phyloP scores from a whole-genome alignment of 2,329 filamentous ascomycete genomes.

The Graphiopsis chlorocephala region DNA sequence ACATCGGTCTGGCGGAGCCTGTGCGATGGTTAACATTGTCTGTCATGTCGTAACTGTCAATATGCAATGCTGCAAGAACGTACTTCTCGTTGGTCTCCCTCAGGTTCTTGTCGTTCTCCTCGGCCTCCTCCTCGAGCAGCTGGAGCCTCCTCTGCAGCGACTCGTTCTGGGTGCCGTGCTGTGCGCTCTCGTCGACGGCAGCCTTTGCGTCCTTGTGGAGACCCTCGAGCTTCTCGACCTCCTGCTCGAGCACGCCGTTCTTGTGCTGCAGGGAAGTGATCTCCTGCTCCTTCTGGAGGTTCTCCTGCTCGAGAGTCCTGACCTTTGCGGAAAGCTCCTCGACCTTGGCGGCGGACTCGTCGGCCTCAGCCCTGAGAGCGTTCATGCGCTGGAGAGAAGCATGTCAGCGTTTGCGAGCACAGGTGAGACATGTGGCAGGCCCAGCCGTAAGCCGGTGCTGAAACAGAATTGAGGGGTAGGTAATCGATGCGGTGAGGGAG shows the following conservation, averaged over 20 bases:
- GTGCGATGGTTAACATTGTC: constrained; percentile 18
- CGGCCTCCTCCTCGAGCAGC: constrained; percentile 95
- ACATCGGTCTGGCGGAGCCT: constrained; percentile 99
- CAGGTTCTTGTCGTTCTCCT: constrained; percentile 92
- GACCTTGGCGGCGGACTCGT: constrained; percentile 75
- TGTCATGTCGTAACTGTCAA: constrained; percentile 11
- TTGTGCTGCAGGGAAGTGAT: constrained; percentile 95
- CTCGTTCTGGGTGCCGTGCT: constrained; percentile 88
- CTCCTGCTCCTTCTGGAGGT: constrained; percentile 94
- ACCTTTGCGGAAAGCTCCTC: constrained; percentile 85
- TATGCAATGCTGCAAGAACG: constrained; percentile 34
- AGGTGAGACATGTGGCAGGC: constrained; percentile 19
- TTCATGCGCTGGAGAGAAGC: constrained; percentile 73
- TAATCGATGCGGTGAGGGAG: constrained; percentile 24
- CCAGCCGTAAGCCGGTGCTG: neutral
- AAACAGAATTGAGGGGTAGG: constrained; percentile 26
- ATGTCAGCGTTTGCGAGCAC: constrained; percentile 26
- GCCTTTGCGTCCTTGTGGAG: constrained; percentile 84
- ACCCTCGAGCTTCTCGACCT: constrained; percentile 89
- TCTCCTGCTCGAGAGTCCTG: constrained; percentile 92
- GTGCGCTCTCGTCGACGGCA: constrained; percentile 73
- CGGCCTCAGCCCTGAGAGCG: constrained; percentile 88
- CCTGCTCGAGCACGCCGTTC: constrained; percentile 82
- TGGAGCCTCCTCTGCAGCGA: constrained; percentile 87
- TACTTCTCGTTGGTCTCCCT: constrained; percentile 99